A percentile compares a stretch with the other conserved stretches of the same genome.
Evolutionary conservation across 2,329 filamentous ascomycete species (phyloP).

Genomic region (Aspergillus fumigatiaffinis): DNA sequence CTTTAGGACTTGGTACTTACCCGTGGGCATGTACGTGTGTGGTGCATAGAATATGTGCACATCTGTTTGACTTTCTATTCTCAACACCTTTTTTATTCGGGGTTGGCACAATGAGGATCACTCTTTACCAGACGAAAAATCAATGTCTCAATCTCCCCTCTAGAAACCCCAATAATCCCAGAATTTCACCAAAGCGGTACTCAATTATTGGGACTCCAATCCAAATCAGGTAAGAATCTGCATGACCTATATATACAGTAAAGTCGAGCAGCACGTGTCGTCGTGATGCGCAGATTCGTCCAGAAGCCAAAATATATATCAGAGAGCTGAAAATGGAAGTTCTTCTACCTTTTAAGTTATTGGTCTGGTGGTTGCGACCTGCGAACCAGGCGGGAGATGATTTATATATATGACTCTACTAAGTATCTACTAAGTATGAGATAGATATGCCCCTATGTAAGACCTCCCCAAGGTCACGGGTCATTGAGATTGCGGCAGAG

Average conservation of each 20-base stretch:
- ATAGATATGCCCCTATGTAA: neutral
- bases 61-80: too few relatives aligned
- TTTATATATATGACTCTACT: neutral
- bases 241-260: neutral
- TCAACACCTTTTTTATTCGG: too few relatives aligned
- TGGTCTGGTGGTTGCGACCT: neutral
- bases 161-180: neutral
- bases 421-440: neutral
- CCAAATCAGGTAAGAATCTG: neutral
- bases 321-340: neutral
- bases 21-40: too few relatives aligned
- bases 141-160: too few relatives aligned
- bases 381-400: neutral
- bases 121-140: too few relatives aligned
- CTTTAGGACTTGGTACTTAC: too few relatives aligned
- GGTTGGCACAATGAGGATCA: too few relatives aligned
- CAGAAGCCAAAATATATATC: too few relatives aligned
- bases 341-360: neutral
- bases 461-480: too few relatives aligned
- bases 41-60: too few relatives aligned
- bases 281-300: too few relatives aligned
- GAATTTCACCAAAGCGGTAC: neutral
- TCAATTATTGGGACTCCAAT: neutral
- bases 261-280: neutral
- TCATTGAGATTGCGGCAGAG: neutral